These are phyloP conservation scores for Datura wrightii DNA, from an alignment of 257 asterid genomes.

Conservation along the genomic window DNA sequence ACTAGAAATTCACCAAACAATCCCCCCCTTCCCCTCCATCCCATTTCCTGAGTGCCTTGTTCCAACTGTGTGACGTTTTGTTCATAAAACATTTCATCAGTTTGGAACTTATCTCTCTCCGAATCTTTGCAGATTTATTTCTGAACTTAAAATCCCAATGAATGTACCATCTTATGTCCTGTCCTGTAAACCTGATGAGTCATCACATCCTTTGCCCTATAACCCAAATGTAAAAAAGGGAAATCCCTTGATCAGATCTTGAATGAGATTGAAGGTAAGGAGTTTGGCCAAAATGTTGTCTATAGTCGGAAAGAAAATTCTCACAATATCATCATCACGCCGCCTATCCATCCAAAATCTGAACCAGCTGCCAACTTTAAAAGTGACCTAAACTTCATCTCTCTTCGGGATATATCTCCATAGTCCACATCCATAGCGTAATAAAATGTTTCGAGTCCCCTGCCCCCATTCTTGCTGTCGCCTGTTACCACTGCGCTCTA, in stretches of 20 bases:
- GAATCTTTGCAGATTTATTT: background rate
- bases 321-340: background rate
- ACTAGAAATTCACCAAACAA: conserved; percentile 13
- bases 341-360: background rate
- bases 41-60: background rate
- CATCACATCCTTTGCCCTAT: background rate
- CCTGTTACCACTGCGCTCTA: background rate
- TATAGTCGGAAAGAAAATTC: background rate
- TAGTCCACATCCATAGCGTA: background rate
- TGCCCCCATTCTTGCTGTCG: background rate
- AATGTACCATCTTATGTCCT: background rate
- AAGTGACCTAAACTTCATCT: background rate
- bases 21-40: background rate
- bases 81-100: background rate
- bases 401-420: background rate
- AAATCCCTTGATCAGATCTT: too few species aligned
- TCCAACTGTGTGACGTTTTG: background rate
- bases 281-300: background rate
- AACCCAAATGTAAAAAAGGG: too few species aligned
- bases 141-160: background rate
- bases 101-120: background rate
- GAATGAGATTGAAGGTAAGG: too few species aligned
- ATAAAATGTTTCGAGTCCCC: background rate
- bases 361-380: background rate
- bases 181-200: background rate